A percentile compares a stretch with the other conserved stretches of the same genome.
Evolutionary conservation across 2,329 filamentous ascomycete species (phyloP).

Genomic region (Pyrenophora seminiperda): DNA sequence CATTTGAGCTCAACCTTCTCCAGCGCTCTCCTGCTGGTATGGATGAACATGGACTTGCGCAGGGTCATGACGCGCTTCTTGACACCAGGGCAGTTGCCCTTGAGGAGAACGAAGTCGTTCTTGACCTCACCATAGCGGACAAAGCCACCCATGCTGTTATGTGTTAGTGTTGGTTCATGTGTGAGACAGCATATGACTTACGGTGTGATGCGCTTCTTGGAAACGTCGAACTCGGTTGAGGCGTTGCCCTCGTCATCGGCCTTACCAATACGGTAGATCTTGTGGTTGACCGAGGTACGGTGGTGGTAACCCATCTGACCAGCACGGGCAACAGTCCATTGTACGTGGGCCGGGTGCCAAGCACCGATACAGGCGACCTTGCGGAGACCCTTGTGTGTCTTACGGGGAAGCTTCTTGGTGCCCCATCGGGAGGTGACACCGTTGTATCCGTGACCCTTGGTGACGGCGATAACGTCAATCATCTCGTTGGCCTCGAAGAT

Average conservation of each 20-base stretch:
- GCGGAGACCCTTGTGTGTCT: conserved; percentile 99
- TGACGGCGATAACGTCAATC: conserved; percentile 98
- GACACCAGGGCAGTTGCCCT: conserved; percentile 95
- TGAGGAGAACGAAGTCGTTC: conserved; percentile 98
- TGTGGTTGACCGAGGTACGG: conserved; percentile 99
- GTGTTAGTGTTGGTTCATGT: conserved; percentile 42
- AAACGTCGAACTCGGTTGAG: conserved; percentile 92
- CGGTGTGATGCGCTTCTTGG: conserved; percentile 99
- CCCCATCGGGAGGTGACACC: conserved; percentile 99
- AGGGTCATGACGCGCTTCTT: conserved; percentile 99
- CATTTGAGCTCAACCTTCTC: conserved; percentile 99
- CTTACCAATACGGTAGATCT: conserved; percentile 98
- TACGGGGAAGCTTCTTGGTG: conserved; percentile 99
- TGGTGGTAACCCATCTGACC: conserved; percentile 99
- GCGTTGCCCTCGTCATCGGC: conserved; percentile 88
- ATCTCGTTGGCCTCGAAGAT: conserved; percentile 99
- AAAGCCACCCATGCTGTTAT: conserved; percentile 90
- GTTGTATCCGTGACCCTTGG: conserved; percentile 98
- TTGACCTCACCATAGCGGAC: conserved; percentile 99
- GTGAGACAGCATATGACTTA: conserved; percentile 62
- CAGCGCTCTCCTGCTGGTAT: conserved; percentile 92
- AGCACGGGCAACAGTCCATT: conserved; percentile 99
- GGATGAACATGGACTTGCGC: conserved; percentile 97
- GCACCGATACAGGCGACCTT: conserved; percentile 99
- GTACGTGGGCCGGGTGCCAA: conserved; percentile 99